phyloP scores from a whole-genome alignment of 2,329 filamentous ascomycete species.

The Myotisia sp. region DNA sequence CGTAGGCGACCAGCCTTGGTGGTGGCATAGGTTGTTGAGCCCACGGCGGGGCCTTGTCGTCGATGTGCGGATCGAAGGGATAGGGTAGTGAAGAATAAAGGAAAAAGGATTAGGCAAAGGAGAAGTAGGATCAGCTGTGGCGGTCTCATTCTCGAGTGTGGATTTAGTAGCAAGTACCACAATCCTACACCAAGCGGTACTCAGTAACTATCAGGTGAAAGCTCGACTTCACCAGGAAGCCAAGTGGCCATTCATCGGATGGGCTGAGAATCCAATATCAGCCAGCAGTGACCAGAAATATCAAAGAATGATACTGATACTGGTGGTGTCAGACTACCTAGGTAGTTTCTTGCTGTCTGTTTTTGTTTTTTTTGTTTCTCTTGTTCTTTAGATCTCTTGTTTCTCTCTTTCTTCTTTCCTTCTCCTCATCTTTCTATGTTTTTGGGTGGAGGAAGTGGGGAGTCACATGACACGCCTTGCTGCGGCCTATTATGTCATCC shows the following conservation, averaged over 20 bases:
- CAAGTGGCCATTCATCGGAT: constrained; percentile 23
- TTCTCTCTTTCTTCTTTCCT: no score
- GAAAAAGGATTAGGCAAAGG: constrained; percentile 34
- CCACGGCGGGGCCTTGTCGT: constrained; percentile 20
- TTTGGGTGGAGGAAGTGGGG: no score
- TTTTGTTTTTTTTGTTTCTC: background rate
- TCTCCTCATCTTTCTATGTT: no score
- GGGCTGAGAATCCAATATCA: constrained; percentile 11
- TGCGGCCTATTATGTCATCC: no score
- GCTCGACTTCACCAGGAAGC: constrained; percentile 6
- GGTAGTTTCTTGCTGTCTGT: background rate
- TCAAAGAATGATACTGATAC: no score
- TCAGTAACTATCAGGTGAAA: background rate
- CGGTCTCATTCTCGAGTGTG: constrained; percentile 34
- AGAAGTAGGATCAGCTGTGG: constrained; percentile 34
- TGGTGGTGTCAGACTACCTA: no score
- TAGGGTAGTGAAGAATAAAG: constrained; percentile 35
- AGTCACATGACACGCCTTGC: no score
- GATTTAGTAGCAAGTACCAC: no score
- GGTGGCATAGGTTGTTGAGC: constrained; percentile 19
- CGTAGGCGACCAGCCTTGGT: constrained; percentile 31
- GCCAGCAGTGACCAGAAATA: constrained; percentile 9
- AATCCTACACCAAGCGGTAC: no score
- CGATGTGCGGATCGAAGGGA: constrained; percentile 31
- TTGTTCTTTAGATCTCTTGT: background rate